Base-by-base conservation (phyloP, 129 eudicot species). In the Chrysanthemum lavandulifolium region DNA sequence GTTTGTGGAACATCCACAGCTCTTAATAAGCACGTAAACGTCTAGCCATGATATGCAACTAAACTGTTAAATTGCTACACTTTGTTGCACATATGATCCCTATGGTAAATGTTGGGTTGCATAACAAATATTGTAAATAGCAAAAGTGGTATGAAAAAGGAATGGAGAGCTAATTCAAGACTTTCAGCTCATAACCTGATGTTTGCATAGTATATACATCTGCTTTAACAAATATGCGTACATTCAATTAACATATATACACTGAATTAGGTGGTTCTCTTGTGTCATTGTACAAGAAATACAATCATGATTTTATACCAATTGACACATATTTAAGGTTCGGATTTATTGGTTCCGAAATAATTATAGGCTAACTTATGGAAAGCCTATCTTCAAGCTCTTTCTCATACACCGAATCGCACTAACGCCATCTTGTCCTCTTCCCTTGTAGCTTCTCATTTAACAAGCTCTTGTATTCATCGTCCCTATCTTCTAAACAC, bases 401-500 rank as follows among this genome's bases (percentile, higher is more conserved):
- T 82, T 86, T 75, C 47, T 72, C 64, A 65, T 83, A 77, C 62
- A 78, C 82, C 64, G 91, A 65, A 84, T 76, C 57, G 73, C 86
- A 67, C 79, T 76, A n/a, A n/a, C n/a, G 61, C 77, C 81, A 72
- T 87, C 91, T 23, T 81, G 8, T 6, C 45, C 45, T 9, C 45
- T 9, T 1, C 81, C 74, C 77, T 54, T 88, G 86, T 69, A 89
- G 91, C 89, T 87, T 93, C 71, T 82, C 89, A 74, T 82, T 78
- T 60, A 93, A 76, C 83, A 89, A 70, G n/a, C 76, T 80, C 82
- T 93, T 87, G 86, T 80, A 93, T 57, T 87, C 80, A 56, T 84
- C 89, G 68, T 93, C 98, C 77, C 84, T 85, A 55, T 93, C 92
- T 63, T 89, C 90, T 59, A 93, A 84, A 33, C 78, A 55, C 90